Conservation (phyloP, 2,329 filamentous ascomycete species). For the Bipolaris victoriae region DNA sequence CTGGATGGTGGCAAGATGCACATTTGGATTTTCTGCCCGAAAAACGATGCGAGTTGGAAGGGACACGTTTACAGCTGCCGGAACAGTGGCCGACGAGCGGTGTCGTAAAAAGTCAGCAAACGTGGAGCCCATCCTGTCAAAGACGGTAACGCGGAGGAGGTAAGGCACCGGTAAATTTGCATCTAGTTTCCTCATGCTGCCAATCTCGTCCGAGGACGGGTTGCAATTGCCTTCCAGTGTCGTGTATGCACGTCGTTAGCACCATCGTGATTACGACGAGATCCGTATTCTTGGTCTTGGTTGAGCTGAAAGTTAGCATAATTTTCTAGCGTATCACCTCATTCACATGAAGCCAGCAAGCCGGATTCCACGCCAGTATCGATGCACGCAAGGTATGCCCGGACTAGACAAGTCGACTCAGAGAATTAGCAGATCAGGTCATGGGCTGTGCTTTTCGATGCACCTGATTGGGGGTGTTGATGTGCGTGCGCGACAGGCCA, state of each 20-base stretch:
- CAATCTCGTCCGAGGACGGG: neutral
- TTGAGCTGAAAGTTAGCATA: neutral
- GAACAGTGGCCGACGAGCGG: neutral
- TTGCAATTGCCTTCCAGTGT: no score
- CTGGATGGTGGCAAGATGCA: neutral
- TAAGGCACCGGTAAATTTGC: neutral
- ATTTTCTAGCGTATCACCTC: neutral
- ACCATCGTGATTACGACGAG: neutral
- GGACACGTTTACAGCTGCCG: neutral
- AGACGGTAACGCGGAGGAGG: neutral
- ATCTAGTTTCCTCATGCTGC: neutral
- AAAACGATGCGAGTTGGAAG: neutral
- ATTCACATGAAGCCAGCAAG: neutral
- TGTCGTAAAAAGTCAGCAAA: conserved; percentile 2
- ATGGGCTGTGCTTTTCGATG: neutral
- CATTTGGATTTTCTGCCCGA: neutral
- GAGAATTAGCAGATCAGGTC: neutral
- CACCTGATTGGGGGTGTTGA: neutral
- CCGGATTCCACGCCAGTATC: neutral
- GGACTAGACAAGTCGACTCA: neutral
- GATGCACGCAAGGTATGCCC: neutral
- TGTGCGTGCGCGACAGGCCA: neutral
- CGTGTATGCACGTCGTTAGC: neutral
- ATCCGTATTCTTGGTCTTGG: neutral
- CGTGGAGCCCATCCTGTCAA: conserved; percentile 10